Conservation (phyloP, 164 flowering plant species). For the Aristolochia contorta region DNA sequence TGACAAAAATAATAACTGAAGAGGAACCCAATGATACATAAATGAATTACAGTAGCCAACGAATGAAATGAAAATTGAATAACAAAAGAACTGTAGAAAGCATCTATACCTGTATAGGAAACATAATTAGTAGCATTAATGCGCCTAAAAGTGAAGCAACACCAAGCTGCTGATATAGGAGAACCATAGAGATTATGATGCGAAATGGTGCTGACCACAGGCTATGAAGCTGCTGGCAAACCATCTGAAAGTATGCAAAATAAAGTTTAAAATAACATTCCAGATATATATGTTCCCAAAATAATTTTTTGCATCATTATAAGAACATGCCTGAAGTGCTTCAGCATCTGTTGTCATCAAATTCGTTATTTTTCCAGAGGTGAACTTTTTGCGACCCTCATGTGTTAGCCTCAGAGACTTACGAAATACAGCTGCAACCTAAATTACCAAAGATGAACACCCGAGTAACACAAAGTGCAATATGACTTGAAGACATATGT, state of each 20-base stretch:
- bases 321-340: slow-evolving; percentile 64
- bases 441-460: slow-evolving; percentile 2
- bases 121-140: slow-evolving; percentile 61
- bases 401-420: slow-evolving; percentile 82
- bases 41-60: too few species aligned
- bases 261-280: too few species aligned
- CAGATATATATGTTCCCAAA: too few species aligned
- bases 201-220: slow-evolving; percentile 99
- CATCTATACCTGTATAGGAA: slow-evolving; percentile 65
- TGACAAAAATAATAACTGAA: too few species aligned
- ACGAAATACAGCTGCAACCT: slow-evolving; percentile 95
- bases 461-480: not conserved
- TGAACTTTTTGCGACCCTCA: slow-evolving; percentile 66
- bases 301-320: too few species aligned
- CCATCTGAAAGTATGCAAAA: slow-evolving; percentile 43
- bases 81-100: too few species aligned
- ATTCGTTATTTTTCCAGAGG: slow-evolving; percentile 93
- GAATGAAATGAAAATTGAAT: too few species aligned
- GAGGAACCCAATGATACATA: too few species aligned
- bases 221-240: slow-evolving; percentile 83
- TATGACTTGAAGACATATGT: not conserved
- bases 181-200: slow-evolving; percentile 60
- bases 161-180: slow-evolving; percentile 72
- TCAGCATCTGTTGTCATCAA: slow-evolving; percentile 98
- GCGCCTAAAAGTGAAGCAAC: slow-evolving; percentile 86